A percentile compares a stretch with the other conserved stretches of the same genome.
Evolutionary conservation across 2,329 filamentous ascomycete species (phyloP).

Genomic region (Gremmenia infestans): DNA sequence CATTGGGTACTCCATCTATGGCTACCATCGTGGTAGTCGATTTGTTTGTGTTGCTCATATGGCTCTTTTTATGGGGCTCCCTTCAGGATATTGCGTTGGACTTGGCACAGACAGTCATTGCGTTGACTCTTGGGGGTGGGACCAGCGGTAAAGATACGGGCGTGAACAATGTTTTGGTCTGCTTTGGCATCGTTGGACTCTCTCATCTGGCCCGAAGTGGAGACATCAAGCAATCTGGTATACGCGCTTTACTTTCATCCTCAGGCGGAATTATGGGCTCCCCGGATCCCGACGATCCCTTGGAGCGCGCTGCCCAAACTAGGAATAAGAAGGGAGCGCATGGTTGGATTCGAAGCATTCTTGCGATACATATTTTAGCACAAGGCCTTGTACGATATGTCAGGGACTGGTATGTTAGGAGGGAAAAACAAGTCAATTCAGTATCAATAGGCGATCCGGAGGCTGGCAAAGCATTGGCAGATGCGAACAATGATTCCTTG

Average conservation of each 20-base stretch:
- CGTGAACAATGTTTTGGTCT: constrained; percentile 66
- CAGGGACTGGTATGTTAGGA: constrained; percentile 60
- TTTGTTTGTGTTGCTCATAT: constrained; percentile 73
- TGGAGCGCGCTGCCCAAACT: constrained; percentile 40
- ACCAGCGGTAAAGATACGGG: constrained; percentile 63
- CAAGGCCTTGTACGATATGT: constrained; percentile 69
- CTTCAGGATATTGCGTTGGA: constrained; percentile 86
- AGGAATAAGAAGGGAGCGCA: constrained; percentile 55
- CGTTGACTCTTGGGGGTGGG: constrained; percentile 81
- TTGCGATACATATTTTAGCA: constrained; percentile 71
- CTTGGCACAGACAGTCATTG: constrained; percentile 88
- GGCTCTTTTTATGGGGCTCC: constrained; percentile 82
- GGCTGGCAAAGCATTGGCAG: constrained; percentile 47
- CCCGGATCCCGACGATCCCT: constrained; percentile 39
- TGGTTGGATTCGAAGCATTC: constrained; percentile 61
- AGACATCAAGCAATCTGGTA: constrained; percentile 24
- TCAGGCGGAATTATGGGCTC: constrained; percentile 22
- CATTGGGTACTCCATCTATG: constrained; percentile 78
- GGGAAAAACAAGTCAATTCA: constrained; percentile 51
- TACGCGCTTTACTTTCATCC: constrained; percentile 27
- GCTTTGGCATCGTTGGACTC: constrained; percentile 57
- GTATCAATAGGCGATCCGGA: constrained; percentile 56
- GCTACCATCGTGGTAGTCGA: constrained; percentile 83
- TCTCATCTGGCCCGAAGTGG: constrained; percentile 28
- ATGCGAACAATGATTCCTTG: constrained; percentile 45